Conservation (phyloP, 768 basidiomycete species). For the Cystobasidium tubakii region DNA sequence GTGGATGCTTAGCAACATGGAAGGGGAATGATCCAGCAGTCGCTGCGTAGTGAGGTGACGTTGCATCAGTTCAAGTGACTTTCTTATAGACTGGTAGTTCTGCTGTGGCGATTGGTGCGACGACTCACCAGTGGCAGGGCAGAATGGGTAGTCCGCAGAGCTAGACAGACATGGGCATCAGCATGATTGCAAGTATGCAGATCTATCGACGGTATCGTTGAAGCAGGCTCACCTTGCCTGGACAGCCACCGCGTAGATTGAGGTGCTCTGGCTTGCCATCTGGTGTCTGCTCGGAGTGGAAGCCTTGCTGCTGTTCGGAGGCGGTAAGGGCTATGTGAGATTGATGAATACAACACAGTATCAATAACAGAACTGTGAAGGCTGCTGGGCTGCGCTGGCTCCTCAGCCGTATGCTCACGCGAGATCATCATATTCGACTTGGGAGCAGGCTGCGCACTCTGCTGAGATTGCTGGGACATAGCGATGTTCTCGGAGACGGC, state of each 20-base stretch:
- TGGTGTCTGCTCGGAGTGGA: conserved; percentile 11
- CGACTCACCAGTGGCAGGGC: conserved; percentile 10
- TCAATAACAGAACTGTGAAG: not conserved
- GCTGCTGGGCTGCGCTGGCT: not conserved
- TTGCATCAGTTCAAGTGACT: not conserved
- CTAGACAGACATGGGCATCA: not conserved
- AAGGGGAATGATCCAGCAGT: conserved; percentile 29
- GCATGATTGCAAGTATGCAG: not conserved
- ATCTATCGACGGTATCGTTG: no score
- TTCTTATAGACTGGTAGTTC: not conserved
- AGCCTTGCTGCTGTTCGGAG: conserved; percentile 7
- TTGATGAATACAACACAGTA: not conserved
- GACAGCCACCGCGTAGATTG: conserved; percentile 7
- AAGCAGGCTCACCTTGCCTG: conserved; percentile 18
- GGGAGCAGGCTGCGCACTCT: not conserved
- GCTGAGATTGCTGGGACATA: not conserved
- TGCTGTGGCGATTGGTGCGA: not conserved
- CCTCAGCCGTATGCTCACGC: conserved; percentile 14
- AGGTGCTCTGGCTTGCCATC: conserved; percentile 14
- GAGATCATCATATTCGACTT: conserved; percentile 1
- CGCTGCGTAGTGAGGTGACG: not conserved
- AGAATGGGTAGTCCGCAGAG: conserved; percentile 25
- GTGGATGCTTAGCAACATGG: conserved; percentile 17
- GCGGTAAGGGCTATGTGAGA: conserved; percentile 12
- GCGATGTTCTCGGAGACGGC: conserved; percentile 5